These are phyloP conservation scores for Cercospora zeina DNA, from an alignment of 2,329 filamentous ascomycete species.

Conservation along the genomic window DNA sequence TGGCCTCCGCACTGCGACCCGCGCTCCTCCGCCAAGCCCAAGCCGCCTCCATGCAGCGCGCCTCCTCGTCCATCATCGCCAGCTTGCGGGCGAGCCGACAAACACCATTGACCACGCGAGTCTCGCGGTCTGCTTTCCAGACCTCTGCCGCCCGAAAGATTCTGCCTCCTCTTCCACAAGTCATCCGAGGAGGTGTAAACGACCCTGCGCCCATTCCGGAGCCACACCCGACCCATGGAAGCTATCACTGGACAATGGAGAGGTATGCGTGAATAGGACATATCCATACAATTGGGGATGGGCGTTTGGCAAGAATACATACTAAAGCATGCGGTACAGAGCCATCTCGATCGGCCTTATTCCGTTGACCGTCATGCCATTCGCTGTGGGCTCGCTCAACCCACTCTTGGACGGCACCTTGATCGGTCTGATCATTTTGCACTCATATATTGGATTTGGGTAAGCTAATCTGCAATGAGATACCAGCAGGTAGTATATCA, in stretches of 20 bases:
- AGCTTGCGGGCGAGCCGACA: slow-evolving; percentile 39
- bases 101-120: slow-evolving; percentile 44
- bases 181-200: slow-evolving; percentile 64
- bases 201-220: slow-evolving; percentile 76
- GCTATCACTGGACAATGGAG: slow-evolving; percentile 99
- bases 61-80: slow-evolving; percentile 39
- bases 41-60: slow-evolving; percentile 44
- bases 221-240: slow-evolving; percentile 76
- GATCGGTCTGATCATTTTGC: slow-evolving; percentile 78
- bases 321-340: slow-evolving; percentile 47
- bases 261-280: slow-evolving; percentile 60
- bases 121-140: slow-evolving; percentile 75
- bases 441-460: slow-evolving; percentile 96
- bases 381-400: slow-evolving; percentile 88
- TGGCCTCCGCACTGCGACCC: slow-evolving; percentile 57
- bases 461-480: slow-evolving; percentile 46
- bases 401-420: slow-evolving; percentile 83
- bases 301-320: slow-evolving; percentile 4
- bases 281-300: neutral
- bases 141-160: slow-evolving; percentile 73
- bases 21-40: slow-evolving; percentile 52
- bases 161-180: slow-evolving; percentile 75
- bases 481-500: neutral
- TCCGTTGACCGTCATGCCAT: slow-evolving; percentile 85
- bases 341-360: slow-evolving; percentile 76